Conservation (phyloP, 768 basidiomycete species). For the Megacollybia marginata region DNA sequence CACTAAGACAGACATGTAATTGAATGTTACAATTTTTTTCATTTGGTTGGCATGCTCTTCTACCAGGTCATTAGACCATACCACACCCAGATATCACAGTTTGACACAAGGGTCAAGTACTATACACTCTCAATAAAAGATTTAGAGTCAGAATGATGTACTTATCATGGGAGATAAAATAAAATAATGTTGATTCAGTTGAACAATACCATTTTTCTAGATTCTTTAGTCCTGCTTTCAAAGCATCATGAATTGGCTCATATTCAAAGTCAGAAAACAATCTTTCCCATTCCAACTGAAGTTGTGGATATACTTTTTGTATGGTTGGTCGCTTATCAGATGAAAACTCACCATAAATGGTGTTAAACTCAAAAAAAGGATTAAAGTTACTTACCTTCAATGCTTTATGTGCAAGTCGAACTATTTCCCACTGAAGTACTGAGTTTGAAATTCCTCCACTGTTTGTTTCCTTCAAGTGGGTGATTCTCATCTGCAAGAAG, state of each 20-base stretch:
- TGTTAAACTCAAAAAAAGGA: too few species aligned
- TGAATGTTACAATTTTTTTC: neutral
- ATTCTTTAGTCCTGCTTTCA: neutral
- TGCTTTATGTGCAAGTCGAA: too few species aligned
- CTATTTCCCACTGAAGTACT: too few species aligned
- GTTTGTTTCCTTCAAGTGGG: neutral
- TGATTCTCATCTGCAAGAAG: neutral
- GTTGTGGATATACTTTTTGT: constrained; percentile 4
- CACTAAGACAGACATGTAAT: too few species aligned
- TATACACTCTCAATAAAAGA: too few species aligned
- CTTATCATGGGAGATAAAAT: neutral
- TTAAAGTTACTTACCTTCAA: too few species aligned
- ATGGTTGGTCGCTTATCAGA: constrained; percentile 5
- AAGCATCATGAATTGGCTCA: neutral
- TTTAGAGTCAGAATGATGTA: too few species aligned
- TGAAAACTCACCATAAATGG: constrained; percentile 6
- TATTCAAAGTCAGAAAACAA: neutral
- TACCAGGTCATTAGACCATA: too few species aligned
- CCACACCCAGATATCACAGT: too few species aligned
- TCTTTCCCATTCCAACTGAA: constrained; percentile 6
- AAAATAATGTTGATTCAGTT: neutral
- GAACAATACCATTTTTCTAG: neutral
- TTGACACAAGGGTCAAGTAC: too few species aligned
- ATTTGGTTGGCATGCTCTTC: too few species aligned
- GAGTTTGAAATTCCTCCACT: neutral